Evolutionary conservation across 202 grass and related monocot species (phyloP).

Genomic region (Zizania palustris): DNA sequence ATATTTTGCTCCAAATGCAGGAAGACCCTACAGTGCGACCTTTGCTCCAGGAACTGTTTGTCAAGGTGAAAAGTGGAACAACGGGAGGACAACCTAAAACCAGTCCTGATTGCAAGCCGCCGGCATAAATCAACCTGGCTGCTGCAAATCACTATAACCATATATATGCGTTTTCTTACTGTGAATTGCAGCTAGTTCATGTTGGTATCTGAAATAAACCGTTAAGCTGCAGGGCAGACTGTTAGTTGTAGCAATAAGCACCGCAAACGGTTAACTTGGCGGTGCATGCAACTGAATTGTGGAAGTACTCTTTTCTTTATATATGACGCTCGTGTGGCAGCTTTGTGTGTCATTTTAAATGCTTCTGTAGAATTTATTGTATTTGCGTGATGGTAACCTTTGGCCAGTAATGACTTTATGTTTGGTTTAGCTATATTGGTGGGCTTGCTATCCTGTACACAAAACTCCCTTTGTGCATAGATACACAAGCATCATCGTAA

Average conservation of each 20-base stretch:
- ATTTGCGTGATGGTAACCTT: neutral
- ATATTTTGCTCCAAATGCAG: constrained; percentile 36
- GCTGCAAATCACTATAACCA: constrained; percentile 10
- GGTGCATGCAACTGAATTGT: neutral
- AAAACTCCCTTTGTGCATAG: too few relatives aligned
- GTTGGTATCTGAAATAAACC: neutral
- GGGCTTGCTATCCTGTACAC: too few relatives aligned
- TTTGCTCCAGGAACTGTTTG: constrained; percentile 28
- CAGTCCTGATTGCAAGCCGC: neutral
- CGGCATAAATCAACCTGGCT: neutral
- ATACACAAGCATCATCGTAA: too few relatives aligned
- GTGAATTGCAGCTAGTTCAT: neutral
- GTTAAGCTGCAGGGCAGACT: too few relatives aligned
- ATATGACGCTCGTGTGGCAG: neutral
- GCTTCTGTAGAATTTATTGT: neutral
- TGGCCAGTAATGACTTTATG: too few relatives aligned
- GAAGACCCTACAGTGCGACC: neutral
- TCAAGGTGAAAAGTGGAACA: neutral
- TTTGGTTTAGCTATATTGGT: too few relatives aligned
- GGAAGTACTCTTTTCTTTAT: neutral
- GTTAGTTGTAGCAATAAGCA: too few relatives aligned
- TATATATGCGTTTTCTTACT: neutral
- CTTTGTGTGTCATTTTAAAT: neutral
- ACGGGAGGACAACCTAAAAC: neutral
- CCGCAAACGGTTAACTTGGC: too few relatives aligned